Base-by-base conservation (phyloP, 768 basidiomycete species). In the Mycena chlorophos region DNA sequence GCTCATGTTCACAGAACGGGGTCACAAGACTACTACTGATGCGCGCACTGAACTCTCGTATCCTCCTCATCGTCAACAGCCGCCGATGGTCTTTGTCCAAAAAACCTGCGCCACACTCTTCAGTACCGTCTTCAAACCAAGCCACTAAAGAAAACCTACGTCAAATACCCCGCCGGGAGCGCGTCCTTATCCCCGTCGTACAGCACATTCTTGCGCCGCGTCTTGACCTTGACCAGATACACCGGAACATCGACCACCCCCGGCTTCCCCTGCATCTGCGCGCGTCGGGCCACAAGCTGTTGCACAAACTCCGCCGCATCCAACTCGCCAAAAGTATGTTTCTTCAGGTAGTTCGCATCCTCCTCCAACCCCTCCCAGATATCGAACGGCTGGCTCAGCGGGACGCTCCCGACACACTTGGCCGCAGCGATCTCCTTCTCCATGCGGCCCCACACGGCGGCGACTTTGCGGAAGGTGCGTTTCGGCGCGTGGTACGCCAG, bases 131-230 rank as follows among this genome's bases (percentile, higher is more conserved):
- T n/a, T n/a, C 8, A 22, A 42, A 19, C 13, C 13, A 6, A 14
- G 8, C 40, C 13, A 42, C 6, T 19, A 12, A 20, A 42, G 10
- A 16, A 4, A 1, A 29, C 56, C 31, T 23, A 60, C 54, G 51
- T 60, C 30, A 60, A 19, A 19, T 60, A 55, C 16, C 54, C 54
- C 0, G 28, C 17, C 28, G 54, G 58, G 27, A 55, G 58, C 25
- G 38, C 29, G n/a, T 49, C 2, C 4, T 45, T 26, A 3, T 37
- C 23, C 8, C 51, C 58, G 31, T 55, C 54, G 42, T 30, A 60
- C 25, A 60, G 54, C 23, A 60, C 26, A 4, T 19, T 1, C 17
- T 5, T 1, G 40, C 53, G 53, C 22, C 27, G 45, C 23, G 54
- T 60, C 29, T 3, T 43, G 45, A 52, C 47, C 29, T 45, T 43